Evolutionary conservation across 441 rosid genomes (phyloP).

Genomic region (Mallotus repandus): DNA sequence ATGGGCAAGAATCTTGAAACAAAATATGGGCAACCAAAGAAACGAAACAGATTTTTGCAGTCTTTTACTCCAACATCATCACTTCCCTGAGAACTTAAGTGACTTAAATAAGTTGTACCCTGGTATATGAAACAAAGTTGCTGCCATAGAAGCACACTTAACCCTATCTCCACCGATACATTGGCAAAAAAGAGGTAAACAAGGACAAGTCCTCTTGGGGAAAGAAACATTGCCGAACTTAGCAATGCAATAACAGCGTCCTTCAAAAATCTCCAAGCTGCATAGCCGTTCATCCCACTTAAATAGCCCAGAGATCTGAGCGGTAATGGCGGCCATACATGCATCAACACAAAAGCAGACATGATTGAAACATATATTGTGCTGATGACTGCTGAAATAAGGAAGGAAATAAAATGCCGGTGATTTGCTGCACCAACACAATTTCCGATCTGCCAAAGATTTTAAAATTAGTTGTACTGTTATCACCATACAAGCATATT

Average conservation of each 20-base stretch:
- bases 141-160: conserved; percentile 78
- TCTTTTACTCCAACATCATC: conserved; percentile 51
- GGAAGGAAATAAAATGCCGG: conserved; percentile 64
- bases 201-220: conserved; percentile 68
- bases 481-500: conserved; percentile 3
- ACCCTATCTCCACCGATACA: conserved; percentile 66
- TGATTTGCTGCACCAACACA: conserved; percentile 95
- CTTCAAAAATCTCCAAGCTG: conserved; percentile 41
- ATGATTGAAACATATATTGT: conserved; percentile 53
- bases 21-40: conserved; percentile 64
- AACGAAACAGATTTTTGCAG: conserved; percentile 62
- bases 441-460: conserved; percentile 73
- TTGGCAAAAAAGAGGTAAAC: conserved; percentile 75
- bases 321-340: conserved; percentile 53
- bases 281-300: conserved; percentile 20
- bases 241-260: conserved; percentile 44
- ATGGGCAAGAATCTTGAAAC: conserved; percentile 52
- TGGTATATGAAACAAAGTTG: conserved; percentile 77
- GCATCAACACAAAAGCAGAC: conserved; percentile 46
- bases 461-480: neutral
- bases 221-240: conserved; percentile 51
- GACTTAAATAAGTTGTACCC: conserved; percentile 77
- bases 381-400: conserved; percentile 67
- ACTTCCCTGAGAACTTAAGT: conserved; percentile 52
- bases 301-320: conserved; percentile 18